phyloP scores from a whole-genome alignment of 495 filamentous ascomycete species.

The Podospora sp. region DNA sequence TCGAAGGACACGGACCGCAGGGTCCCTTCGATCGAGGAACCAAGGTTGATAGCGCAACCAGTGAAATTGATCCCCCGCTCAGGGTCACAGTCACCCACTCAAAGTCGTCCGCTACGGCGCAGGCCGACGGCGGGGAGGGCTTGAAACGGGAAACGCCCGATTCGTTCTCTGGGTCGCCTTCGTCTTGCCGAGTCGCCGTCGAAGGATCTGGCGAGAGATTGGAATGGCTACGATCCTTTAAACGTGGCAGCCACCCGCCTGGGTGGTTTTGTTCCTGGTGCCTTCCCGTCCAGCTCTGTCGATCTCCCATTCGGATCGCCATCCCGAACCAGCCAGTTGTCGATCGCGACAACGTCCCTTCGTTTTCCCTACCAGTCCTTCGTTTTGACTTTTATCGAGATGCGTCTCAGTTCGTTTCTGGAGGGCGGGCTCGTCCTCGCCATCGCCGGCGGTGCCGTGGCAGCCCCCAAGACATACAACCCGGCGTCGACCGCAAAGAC shows the following conservation, averaged over 20 bases:
- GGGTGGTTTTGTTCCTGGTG: background rate
- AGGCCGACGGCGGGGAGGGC: background rate
- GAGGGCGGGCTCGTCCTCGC: background rate
- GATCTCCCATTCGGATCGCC: background rate
- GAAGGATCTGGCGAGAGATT: background rate
- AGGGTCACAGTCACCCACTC: background rate
- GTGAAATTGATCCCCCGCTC: background rate
- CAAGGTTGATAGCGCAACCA: background rate
- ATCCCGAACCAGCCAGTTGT: background rate
- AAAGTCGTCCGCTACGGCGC: background rate
- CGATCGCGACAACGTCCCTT: constrained; percentile 5
- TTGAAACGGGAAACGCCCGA: background rate
- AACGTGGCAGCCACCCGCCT: background rate
- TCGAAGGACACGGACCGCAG: background rate
- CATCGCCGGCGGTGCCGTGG: background rate
- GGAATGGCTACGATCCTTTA: background rate
- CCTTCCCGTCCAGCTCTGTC: background rate
- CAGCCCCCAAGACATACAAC: background rate
- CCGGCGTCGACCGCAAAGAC: constrained; percentile 1
- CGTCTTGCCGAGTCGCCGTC: background rate
- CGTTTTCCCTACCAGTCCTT: background rate
- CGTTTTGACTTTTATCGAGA: background rate
- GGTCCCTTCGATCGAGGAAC: background rate
- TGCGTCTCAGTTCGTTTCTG: background rate
- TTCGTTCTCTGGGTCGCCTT: background rate